Percentiles rank a stretch among this genome's conserved stretches.
Conservation (phyloP, 1,284 basidiomycete genomes). For the Jaminaea rosea region DNA sequence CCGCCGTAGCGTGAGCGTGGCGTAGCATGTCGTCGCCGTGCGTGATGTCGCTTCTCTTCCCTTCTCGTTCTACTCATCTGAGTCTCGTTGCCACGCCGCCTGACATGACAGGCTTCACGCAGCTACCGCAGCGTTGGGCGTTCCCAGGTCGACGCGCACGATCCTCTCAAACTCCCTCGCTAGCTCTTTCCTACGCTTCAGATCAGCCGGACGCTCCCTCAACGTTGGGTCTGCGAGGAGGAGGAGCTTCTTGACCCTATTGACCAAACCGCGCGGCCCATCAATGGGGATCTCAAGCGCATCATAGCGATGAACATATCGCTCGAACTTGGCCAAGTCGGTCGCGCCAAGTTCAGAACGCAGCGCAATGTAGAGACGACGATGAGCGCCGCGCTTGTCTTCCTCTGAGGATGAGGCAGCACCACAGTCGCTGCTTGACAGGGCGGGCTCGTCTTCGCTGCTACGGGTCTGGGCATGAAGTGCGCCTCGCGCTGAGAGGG, state of each 20-base stretch:
- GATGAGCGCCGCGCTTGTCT: conserved; percentile 8
- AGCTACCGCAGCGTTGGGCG: no score
- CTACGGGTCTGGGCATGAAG: no score
- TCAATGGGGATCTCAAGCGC: conserved; percentile 34
- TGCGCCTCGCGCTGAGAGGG: no score
- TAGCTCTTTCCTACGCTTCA: conserved; percentile 24
- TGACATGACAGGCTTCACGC: no score
- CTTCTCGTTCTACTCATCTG: no score
- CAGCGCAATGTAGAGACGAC: conserved; percentile 30
- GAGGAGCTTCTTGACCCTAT: conserved; percentile 32
- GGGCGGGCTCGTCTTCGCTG: no score
- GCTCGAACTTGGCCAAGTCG: conserved; percentile 32
- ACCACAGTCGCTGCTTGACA: no score
- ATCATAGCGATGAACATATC: conserved; percentile 37
- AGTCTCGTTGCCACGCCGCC: no score
- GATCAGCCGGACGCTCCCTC: conserved; percentile 20
- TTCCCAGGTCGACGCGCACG: conserved; percentile 14
- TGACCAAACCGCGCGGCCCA: conserved; percentile 31
- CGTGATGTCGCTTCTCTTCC: no score
- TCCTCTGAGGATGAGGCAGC: background rate
- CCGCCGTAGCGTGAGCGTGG: no score
- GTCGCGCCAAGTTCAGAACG: conserved; percentile 21
- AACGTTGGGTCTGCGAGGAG: conserved; percentile 29
- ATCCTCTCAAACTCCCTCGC: conserved; percentile 36
- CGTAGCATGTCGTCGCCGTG: no score